phyloP scores from a whole-genome alignment of 495 filamentous ascomycete genomes.

The Neohortaea acidophila region DNA sequence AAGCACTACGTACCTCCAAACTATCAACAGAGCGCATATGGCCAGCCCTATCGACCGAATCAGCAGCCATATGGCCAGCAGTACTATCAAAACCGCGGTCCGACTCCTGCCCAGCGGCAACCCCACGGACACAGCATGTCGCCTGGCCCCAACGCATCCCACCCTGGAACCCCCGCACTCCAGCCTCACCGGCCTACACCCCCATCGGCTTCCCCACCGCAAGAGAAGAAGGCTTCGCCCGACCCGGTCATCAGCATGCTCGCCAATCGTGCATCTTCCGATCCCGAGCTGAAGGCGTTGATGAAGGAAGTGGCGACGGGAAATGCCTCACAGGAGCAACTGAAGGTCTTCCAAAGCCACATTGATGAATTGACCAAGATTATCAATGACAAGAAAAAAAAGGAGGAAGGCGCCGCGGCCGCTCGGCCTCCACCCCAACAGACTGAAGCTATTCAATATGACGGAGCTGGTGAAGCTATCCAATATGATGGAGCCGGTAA shows the following conservation, averaged over 20 bases:
- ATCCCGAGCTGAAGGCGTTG: slow-evolving; percentile 78
- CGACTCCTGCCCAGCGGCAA: slow-evolving; percentile 26
- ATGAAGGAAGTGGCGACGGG: slow-evolving; percentile 92
- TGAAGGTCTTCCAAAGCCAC: slow-evolving; percentile 78
- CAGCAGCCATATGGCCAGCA: slow-evolving; percentile 8
- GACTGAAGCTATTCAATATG: slow-evolving; percentile 9
- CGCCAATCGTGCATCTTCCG: slow-evolving; percentile 69
- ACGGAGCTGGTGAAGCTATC: too few species aligned
- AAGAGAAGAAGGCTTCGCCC: slow-evolving; percentile 24
- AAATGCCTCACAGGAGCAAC: slow-evolving; percentile 60
- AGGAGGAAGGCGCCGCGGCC: slow-evolving; percentile 4
- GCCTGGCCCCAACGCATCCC: not conserved
- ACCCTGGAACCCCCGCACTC: slow-evolving; percentile 11
- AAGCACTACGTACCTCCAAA: slow-evolving; percentile 47
- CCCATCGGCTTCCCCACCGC: slow-evolving; percentile 15
- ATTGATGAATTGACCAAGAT: slow-evolving; percentile 69
- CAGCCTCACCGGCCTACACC: not conserved
- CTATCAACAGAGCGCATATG: slow-evolving; percentile 3
- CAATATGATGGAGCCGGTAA: slow-evolving; percentile 5
- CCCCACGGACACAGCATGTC: slow-evolving; percentile 22
- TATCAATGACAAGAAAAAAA: slow-evolving; percentile 24
- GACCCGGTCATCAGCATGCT: slow-evolving; percentile 95
- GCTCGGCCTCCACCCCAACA: slow-evolving; percentile 1
- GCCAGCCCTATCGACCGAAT: slow-evolving; percentile 12
- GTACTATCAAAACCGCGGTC: slow-evolving; percentile 16